Evolutionary conservation across 257 asterid genomes (phyloP).

Genomic region (Solanum lycopersicoides): DNA sequence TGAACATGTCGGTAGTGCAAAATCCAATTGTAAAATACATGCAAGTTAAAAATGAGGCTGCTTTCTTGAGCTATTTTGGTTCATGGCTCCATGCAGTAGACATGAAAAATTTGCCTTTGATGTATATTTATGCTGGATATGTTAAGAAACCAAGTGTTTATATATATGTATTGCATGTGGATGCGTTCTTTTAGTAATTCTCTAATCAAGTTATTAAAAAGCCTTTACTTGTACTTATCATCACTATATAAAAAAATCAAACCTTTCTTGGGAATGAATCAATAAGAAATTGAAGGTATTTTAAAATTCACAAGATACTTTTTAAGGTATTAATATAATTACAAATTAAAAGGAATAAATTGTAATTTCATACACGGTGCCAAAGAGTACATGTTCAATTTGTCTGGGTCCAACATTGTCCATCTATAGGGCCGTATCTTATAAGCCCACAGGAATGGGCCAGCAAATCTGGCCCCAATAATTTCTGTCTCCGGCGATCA

Average conservation of each 20-base stretch:
- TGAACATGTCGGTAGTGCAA: background rate
- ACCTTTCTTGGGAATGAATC: background rate
- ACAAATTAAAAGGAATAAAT: too few species aligned
- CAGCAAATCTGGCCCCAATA: background rate
- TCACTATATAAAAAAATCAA: background rate
- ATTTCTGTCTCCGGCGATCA: background rate
- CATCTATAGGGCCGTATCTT: background rate
- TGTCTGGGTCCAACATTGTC: background rate
- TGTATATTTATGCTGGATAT: background rate
- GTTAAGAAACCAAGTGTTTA: background rate
- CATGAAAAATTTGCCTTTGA: background rate
- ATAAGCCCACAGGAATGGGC: background rate
- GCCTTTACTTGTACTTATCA: background rate
- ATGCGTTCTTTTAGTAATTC: background rate
- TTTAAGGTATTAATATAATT: too few species aligned
- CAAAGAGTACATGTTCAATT: background rate
- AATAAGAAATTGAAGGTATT: background rate
- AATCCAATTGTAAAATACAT: background rate
- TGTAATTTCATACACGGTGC: background rate
- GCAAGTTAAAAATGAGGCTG: background rate
- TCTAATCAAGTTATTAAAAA: background rate
- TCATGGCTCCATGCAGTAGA: background rate
- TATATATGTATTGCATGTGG: background rate
- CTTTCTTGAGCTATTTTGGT: background rate
- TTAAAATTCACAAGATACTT: background rate